phyloP scores from a whole-genome alignment of 768 basidiomycete genomes.

The Gelatoporia subvermispora region DNA sequence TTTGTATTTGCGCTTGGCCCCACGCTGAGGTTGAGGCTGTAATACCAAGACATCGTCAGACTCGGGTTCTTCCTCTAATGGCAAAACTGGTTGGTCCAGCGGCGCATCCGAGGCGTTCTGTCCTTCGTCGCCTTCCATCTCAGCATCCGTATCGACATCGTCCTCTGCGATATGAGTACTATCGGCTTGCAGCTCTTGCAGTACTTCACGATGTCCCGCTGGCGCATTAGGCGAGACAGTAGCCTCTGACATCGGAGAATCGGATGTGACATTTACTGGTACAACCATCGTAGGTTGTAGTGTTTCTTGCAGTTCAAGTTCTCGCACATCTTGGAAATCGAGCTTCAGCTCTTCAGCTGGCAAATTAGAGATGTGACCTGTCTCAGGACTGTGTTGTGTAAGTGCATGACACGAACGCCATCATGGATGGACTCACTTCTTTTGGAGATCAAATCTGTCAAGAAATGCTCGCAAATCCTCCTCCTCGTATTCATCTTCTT shows the following conservation, averaged over 20 bases:
- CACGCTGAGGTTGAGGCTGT: neutral
- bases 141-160: constrained; percentile 4
- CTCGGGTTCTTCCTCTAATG: neutral
- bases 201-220: neutral
- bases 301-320: neutral
- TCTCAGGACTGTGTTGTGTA: constrained; percentile 25
- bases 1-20: neutral
- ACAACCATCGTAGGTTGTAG: neutral
- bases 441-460: constrained; percentile 48
- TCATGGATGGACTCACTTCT: constrained; percentile 40
- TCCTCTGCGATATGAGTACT: neutral
- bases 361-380: constrained; percentile 24
- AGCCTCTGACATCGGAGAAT: constrained; percentile 19
- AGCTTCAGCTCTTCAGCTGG: constrained; percentile 19
- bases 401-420: constrained; percentile 4
- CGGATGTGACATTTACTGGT: constrained; percentile 3
- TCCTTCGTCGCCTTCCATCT: constrained; percentile 3
- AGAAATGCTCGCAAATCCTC: constrained; percentile 44
- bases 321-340: neutral
- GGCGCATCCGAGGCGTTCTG: neutral
- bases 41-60: neutral
- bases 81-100: neutral
- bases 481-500: constrained; percentile 39
- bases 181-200: constrained; percentile 1
- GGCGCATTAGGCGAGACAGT: constrained; percentile 13